Conservation (phyloP, 2,329 filamentous ascomycete species). For the Coniella lustricola region DNA sequence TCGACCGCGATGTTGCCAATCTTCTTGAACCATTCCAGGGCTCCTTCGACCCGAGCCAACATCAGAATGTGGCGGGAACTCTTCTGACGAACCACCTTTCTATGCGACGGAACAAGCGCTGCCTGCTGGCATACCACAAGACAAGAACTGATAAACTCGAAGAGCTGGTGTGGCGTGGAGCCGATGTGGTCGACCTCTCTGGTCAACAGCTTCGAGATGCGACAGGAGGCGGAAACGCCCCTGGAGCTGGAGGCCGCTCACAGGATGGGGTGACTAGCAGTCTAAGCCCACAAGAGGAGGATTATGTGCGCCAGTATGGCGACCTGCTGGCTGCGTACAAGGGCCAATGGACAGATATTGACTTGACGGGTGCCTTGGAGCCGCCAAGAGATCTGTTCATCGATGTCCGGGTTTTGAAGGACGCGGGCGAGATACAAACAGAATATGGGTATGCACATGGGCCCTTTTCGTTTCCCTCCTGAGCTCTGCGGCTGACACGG, state of each 20-base stretch:
- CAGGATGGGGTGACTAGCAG: conserved; percentile 59
- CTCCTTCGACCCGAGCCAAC: conserved; percentile 74
- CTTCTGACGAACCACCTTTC: conserved; percentile 89
- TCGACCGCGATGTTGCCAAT: conserved; percentile 76
- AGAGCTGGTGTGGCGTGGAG: conserved; percentile 85
- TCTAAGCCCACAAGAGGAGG: conserved; percentile 90
- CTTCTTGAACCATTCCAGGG: conserved; percentile 78
- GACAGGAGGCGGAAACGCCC: conserved; percentile 25
- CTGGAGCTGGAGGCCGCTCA: conserved; percentile 25
- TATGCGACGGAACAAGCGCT: conserved; percentile 94
- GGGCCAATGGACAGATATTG: conserved; percentile 96
- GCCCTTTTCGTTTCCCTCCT: too few species aligned
- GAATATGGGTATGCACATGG: conserved; percentile 75
- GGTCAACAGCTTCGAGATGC: conserved; percentile 46
- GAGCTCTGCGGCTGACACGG: conserved; percentile 2
- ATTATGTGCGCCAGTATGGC: conserved; percentile 87
- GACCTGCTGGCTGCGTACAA: conserved; percentile 95
- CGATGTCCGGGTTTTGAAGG: conserved; percentile 89
- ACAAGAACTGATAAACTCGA: conserved; percentile 88
- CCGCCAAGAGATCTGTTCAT: conserved; percentile 95
- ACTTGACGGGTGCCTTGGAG: conserved; percentile 87
- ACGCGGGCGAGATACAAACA: conserved; percentile 97
- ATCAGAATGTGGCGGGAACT: conserved; percentile 79
- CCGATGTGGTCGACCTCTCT: conserved; percentile 69
- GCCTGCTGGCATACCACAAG: conserved; percentile 87